These are phyloP conservation scores for Skeletonema marinoi DNA, from an alignment of 108 stramenopile species.

Conservation along the genomic window DNA sequence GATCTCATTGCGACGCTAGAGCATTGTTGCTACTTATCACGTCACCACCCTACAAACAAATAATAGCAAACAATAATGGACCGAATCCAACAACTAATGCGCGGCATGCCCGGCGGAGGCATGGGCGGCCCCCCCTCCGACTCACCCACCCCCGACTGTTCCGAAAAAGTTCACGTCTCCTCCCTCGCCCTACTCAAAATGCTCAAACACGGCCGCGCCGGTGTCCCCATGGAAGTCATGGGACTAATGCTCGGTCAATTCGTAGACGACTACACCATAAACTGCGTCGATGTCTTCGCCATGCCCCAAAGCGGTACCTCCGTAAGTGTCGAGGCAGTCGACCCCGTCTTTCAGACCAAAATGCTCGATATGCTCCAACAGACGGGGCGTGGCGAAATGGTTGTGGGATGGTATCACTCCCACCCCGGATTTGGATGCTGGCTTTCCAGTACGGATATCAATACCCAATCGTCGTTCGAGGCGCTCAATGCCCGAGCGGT, in stretches of 20 bases:
- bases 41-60: too few species aligned
- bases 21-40: too few species aligned
- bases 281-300: conserved; percentile 99
- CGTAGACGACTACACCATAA: conserved; percentile 99
- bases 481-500: conserved; percentile 94
- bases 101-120: conserved; percentile 84
- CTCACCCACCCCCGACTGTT: conserved; percentile 89
- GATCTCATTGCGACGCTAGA: background rate
- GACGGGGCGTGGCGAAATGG: conserved; percentile 97
- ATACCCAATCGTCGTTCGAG: conserved; percentile 98
- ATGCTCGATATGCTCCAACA: conserved; percentile 99
- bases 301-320: conserved; percentile 99
- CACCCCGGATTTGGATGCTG: conserved; percentile 99
- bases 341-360: conserved; percentile 98
- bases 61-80: conserved; percentile 60
- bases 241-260: conserved; percentile 99
- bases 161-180: conserved; percentile 98
- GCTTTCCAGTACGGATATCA: conserved; percentile 97
- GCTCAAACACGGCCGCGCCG: conserved; percentile 99
- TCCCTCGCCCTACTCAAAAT: conserved; percentile 98
- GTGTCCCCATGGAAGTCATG: conserved; percentile 99
- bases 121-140: conserved; percentile 72
- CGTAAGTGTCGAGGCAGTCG: conserved; percentile 98
- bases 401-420: conserved; percentile 99
- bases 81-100: conserved; percentile 88